A percentile compares a stretch with the other conserved stretches of the same genome.
Conservation (phyloP, 768 basidiomycete genomes). For the Podaxis carcinomalis region DNA sequence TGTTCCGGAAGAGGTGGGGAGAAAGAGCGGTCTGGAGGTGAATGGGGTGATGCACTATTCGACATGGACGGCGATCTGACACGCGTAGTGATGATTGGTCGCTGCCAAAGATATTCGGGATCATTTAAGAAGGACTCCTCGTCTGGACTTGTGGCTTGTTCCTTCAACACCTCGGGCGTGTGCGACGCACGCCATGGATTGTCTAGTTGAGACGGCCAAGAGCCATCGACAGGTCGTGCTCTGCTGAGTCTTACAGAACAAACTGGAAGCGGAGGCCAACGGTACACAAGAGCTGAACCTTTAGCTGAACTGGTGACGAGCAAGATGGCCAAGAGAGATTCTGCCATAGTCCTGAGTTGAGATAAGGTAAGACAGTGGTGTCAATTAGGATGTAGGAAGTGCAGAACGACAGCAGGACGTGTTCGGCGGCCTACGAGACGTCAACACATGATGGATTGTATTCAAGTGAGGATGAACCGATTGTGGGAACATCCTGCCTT, state of each 20-base stretch:
- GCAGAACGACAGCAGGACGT: not conserved
- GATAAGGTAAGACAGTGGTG: not conserved
- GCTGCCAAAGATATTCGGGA: constrained; percentile 62
- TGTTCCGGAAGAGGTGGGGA: constrained; percentile 35
- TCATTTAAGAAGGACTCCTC: constrained; percentile 24
- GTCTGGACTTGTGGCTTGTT: constrained; percentile 20
- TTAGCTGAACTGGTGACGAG: constrained; percentile 84
- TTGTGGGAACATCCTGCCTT: not conserved
- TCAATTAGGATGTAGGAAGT: not conserved
- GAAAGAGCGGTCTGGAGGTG: constrained; percentile 44
- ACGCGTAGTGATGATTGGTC: constrained; percentile 38
- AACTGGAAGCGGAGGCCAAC: constrained; percentile 77
- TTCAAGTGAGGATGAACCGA: not conserved
- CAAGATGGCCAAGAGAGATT: constrained; percentile 74
- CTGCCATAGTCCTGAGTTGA: constrained; percentile 48
- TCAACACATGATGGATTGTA: not conserved
- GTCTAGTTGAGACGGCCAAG: constrained; percentile 52
- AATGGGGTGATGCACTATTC: constrained; percentile 33
- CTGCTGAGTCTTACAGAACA: constrained; percentile 67
- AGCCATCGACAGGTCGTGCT: constrained; percentile 47
- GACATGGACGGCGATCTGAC: constrained; percentile 52
- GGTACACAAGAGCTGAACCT: constrained; percentile 72
- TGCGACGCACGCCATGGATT: constrained; percentile 70
- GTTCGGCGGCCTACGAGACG: not conserved
- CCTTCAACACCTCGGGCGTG: constrained; percentile 24